A percentile compares a stretch with the other conserved stretches of the same genome.
Conservation (phyloP, 305 asterid genomes). For the Fraxinus sp. region DNA sequence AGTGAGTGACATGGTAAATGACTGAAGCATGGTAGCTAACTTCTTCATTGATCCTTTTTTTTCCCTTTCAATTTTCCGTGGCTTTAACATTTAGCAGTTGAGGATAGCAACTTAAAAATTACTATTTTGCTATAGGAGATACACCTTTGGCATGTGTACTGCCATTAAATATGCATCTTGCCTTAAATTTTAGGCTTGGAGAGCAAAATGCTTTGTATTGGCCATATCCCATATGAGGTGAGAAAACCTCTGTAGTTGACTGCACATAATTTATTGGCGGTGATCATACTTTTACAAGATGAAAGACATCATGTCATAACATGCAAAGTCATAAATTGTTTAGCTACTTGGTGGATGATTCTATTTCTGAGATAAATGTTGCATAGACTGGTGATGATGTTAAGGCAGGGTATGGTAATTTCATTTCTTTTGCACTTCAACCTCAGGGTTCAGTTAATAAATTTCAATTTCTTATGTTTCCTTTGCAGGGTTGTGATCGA, state of each 20-base stretch:
- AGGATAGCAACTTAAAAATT: not conserved
- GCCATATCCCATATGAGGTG: not conserved
- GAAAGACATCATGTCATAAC: constrained; percentile 14
- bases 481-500: constrained; percentile 76
- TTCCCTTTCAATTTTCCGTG: constrained; percentile 1
- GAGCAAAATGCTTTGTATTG: not conserved
- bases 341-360: constrained; percentile 10
- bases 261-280: not conserved
- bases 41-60: not conserved
- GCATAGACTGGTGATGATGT: not conserved
- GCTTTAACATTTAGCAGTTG: not conserved
- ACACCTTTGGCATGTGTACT: not conserved
- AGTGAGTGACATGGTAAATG: not conserved
- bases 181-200: not conserved
- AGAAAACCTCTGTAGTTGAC: constrained; percentile 3
- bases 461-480: not conserved
- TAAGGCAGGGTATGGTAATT: not conserved
- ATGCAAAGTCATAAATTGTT: not conserved
- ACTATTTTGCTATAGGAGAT: not conserved
- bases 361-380: not conserved
- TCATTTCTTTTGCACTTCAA: not conserved
- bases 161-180: not conserved
- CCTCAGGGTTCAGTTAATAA: not conserved
- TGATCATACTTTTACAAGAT: not conserved
- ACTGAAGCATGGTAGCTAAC: not conserved